phyloP scores from a whole-genome alignment of 2,329 filamentous ascomycete genomes.

The Exserohilum turcica region DNA sequence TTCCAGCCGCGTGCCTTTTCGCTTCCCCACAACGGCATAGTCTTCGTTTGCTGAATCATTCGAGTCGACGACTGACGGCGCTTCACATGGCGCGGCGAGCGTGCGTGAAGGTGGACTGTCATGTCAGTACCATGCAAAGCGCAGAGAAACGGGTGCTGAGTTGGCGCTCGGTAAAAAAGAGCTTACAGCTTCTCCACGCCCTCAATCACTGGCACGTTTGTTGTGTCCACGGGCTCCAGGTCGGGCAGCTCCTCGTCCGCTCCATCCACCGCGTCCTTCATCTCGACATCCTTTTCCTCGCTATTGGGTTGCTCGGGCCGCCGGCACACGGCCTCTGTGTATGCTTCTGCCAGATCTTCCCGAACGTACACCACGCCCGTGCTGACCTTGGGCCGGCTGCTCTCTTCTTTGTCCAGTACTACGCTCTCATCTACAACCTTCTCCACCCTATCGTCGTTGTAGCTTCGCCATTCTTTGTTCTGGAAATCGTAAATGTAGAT shows the following conservation, averaged over 20 bases:
- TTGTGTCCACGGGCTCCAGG: constrained; percentile 9
- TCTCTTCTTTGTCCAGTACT: constrained; percentile 71
- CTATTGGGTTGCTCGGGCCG: constrained; percentile 13
- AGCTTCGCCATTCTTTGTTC: constrained; percentile 81
- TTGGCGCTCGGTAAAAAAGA: neutral
- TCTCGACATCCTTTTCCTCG: constrained; percentile 19
- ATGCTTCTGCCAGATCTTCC: constrained; percentile 64
- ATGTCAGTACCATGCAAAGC: constrained; percentile 1
- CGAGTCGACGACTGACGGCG: neutral
- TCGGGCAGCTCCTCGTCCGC: constrained; percentile 12
- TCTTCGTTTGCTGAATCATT: neutral
- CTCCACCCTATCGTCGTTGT: constrained; percentile 86
- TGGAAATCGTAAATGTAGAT: constrained; percentile 94
- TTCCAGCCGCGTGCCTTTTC: neutral
- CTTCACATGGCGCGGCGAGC: neutral
- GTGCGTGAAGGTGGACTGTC: neutral
- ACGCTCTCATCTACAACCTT: constrained; percentile 69
- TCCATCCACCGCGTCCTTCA: constrained; percentile 23
- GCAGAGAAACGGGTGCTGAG: neutral
- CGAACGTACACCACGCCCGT: constrained; percentile 82
- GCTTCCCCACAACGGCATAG: neutral
- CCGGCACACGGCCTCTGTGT: constrained; percentile 60
- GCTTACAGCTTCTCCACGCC: constrained; percentile 37
- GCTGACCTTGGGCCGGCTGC: constrained; percentile 51
- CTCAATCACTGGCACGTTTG: constrained; percentile 32